Evolutionary conservation across 305 asterid species (phyloP), one percentile per base, ranked within the genome.

Genomic region (Ilex paraguariensis): DNA sequence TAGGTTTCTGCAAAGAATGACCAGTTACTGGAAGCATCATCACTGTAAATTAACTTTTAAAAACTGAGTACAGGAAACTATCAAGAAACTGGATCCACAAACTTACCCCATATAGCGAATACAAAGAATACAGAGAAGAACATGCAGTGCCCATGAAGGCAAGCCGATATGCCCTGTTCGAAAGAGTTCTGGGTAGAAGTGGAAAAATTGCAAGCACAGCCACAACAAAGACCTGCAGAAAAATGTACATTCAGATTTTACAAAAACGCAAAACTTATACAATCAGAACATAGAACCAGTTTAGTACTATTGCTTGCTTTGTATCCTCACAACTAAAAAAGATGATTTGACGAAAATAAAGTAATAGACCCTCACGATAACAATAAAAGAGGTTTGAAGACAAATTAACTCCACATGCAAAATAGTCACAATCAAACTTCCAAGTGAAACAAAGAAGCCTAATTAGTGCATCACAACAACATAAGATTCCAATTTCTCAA

Each of bases 131-230:
- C 16, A 88, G 59, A 39, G 97, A 79, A 56, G 97, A 79, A 68
- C 90, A 83, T 46, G 87, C 84, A 40, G 97, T 90, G 69, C 99
- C 99, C 70, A 82, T 62, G 56, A 90, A 87, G 63, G 97, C 83
- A 69, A 87, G 88, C 39, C 93, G 85, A 72, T 80, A 87, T 72
- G 96, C 97, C 65, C 90, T 82, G 64, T 73, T 81, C 15, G 99
- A 84, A 59, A 90, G 85, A 77, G 79, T 71, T 64, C 65, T 75
- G 45, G 97, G 97, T 67, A 81, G 74, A 73, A 94, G 74, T n/a
- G 99, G 97, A n/a, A 90, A 75, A 56, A 88, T 67, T 36, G 96
- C 94, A 66, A 94, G 95, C 79, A 87, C 77, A 60, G 88, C 92
- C 77, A 94, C 87, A 45, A 85, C 81, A 54, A 86, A 74, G 56